These are phyloP conservation scores for Anthracocystis walkeri DNA, from an alignment of 1,284 basidiomycete species.

Conservation along the genomic window DNA sequence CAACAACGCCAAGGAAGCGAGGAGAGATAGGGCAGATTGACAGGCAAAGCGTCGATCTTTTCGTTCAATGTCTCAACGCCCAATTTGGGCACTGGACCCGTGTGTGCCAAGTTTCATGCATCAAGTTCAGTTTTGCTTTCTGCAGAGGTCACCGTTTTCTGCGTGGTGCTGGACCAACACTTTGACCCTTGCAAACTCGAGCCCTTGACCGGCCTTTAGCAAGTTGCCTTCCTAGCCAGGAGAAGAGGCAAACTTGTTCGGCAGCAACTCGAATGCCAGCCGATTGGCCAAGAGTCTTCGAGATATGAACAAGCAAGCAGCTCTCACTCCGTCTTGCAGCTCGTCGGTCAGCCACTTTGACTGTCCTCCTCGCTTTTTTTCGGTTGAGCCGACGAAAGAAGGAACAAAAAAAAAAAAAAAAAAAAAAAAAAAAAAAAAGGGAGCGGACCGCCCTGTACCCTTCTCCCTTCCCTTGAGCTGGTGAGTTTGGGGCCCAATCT, in stretches of 20 bases:
- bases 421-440: neutral
- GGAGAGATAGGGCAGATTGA: constrained; percentile 5
- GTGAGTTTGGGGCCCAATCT: constrained; percentile 1
- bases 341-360: constrained; percentile 35
- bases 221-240: neutral
- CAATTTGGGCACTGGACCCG: constrained; percentile 12
- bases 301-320: constrained; percentile 28
- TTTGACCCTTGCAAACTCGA: neutral
- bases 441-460: constrained; percentile 9
- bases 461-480: neutral
- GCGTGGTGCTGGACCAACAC: neutral
- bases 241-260: constrained; percentile 10
- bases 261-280: constrained; percentile 45
- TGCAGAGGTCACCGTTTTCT: too few relatives aligned
- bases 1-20: constrained; percentile 1
- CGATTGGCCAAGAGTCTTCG: constrained; percentile 51
- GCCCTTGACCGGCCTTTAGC: neutral
- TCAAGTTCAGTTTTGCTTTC: neutral
- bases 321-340: neutral
- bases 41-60: constrained; percentile 31
- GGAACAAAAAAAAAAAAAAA: too few relatives aligned
- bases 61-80: constrained; percentile 2
- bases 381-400: constrained; percentile 38
- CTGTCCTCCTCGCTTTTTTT: constrained; percentile 32
- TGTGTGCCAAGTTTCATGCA: constrained; percentile 11